phyloP scores from a whole-genome alignment of 352 stramenopile species.

The Globisporangium canariense region DNA sequence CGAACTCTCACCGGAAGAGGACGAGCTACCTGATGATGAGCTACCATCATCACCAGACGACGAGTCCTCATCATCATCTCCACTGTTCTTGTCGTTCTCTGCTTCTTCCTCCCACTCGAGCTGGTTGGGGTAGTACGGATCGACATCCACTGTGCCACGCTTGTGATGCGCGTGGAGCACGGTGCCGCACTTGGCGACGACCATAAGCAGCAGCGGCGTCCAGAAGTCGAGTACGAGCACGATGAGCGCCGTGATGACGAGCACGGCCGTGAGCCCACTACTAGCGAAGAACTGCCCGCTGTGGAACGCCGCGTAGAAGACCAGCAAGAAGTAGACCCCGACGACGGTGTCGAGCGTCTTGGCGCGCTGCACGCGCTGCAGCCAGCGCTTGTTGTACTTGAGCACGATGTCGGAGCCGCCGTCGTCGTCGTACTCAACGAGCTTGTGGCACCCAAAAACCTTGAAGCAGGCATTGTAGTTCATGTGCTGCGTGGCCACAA shows the following conservation, averaged over 20 bases:
- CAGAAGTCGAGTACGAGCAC: slow-evolving; percentile 63
- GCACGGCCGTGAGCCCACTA: slow-evolving; percentile 32
- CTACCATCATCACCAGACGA: background rate
- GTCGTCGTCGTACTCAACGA: slow-evolving; percentile 29
- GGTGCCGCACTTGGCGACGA: slow-evolving; percentile 51
- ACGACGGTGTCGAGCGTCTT: slow-evolving; percentile 52
- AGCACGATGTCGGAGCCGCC: slow-evolving; percentile 52
- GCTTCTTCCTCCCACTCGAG: slow-evolving; percentile 57
- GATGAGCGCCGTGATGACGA: slow-evolving; percentile 40
- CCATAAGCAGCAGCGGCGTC: slow-evolving; percentile 61
- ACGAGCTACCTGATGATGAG: slow-evolving; percentile 12
- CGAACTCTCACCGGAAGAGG: slow-evolving; percentile 12
- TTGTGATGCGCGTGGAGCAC: slow-evolving; percentile 54
- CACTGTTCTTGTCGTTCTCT: slow-evolving; percentile 22
- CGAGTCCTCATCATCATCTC: slow-evolving; percentile 11
- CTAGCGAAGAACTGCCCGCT: slow-evolving; percentile 50
- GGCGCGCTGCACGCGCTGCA: slow-evolving; percentile 50
- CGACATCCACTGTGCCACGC: slow-evolving; percentile 48
- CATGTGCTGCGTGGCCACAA: slow-evolving; percentile 55
- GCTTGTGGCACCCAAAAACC: slow-evolving; percentile 37
- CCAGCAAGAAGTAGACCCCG: slow-evolving; percentile 65
- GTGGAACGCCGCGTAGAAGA: slow-evolving; percentile 65
- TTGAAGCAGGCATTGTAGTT: slow-evolving; percentile 59
- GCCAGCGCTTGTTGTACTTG: slow-evolving; percentile 63
- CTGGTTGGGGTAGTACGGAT: slow-evolving; percentile 66